These are phyloP conservation scores for Calonectria pseudoreteaudii DNA, from an alignment of 2,329 filamentous ascomycete species.

Conservation along the genomic window DNA sequence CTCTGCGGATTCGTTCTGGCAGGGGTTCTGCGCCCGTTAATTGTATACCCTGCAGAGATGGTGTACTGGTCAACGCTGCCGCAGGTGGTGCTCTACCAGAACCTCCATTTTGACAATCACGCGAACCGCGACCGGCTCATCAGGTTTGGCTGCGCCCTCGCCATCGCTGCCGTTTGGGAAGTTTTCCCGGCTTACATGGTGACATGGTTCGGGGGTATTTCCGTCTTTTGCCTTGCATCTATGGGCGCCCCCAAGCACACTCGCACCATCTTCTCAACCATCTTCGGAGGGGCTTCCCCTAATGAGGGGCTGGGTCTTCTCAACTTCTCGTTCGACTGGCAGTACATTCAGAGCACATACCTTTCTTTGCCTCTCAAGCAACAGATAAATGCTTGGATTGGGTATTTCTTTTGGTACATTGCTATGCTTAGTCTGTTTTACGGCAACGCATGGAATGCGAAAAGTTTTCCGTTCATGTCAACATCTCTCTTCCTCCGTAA, in stretches of 20 bases:
- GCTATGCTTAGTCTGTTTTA: slow-evolving; percentile 55
- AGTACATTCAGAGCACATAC: background rate
- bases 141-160: slow-evolving; percentile 41
- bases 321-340: background rate
- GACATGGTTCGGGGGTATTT: background rate
- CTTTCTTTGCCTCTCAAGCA: background rate
- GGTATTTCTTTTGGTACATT: slow-evolving; percentile 48
- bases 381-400: background rate
- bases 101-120: slow-evolving; percentile 45
- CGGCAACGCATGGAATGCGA: slow-evolving; percentile 52
- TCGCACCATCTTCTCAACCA: background rate
- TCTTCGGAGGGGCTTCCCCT: background rate
- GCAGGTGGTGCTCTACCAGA: slow-evolving; percentile 48
- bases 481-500: slow-evolving; percentile 39
- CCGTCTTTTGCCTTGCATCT: background rate
- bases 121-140: slow-evolving; percentile 42
- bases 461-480: slow-evolving; percentile 48
- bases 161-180: background rate
- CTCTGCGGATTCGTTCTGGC: background rate
- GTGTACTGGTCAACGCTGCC: slow-evolving; percentile 49
- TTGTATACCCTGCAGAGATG: slow-evolving; percentile 49
- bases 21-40: slow-evolving; percentile 29
- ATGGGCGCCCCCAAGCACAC: background rate
- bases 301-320: background rate
- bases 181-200: background rate